Percentiles rank a stretch among this genome's conserved stretches.
Conservation (phyloP, 352 stramenopile genomes). For the Pythium phragmitis region DNA sequence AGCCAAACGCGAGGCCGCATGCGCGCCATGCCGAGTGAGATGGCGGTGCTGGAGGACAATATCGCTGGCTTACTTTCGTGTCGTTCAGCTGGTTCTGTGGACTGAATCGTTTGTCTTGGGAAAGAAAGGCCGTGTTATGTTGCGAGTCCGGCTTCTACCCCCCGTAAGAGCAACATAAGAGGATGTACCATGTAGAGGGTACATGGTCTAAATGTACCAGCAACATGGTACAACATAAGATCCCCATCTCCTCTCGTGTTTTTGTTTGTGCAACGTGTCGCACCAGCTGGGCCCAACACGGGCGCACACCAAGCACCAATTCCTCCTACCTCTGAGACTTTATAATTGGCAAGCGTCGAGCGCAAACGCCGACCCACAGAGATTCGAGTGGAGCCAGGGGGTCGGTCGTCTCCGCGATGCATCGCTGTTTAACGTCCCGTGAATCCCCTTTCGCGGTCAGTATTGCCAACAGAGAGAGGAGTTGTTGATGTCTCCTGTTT, state of each 20-base stretch:
- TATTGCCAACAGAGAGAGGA: not conserved
- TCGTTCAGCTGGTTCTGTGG: conserved; percentile 1
- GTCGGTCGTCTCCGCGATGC: not conserved
- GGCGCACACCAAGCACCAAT: conserved; percentile 25
- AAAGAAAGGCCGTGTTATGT: conserved; percentile 10
- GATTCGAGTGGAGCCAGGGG: too few relatives aligned
- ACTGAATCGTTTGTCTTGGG: too few relatives aligned
- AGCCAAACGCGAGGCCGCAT: not conserved
- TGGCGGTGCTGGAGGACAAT: not conserved
- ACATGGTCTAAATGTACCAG: not conserved
- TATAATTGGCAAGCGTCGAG: not conserved
- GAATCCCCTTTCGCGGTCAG: not conserved
- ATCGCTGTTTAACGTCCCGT: not conserved
- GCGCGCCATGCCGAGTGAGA: not conserved
- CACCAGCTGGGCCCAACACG: conserved; percentile 17
- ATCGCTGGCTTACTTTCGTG: conserved; percentile 11
- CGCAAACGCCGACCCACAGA: too few relatives aligned
- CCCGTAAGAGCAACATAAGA: conserved; percentile 2
- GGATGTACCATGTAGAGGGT: not conserved
- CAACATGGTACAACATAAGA: not conserved
- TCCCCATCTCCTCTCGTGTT: not conserved
- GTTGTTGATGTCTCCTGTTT: not conserved
- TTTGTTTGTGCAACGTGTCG: conserved; percentile 26
- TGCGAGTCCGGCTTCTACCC: conserved; percentile 12
- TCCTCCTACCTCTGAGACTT: conserved; percentile 7